These are phyloP conservation scores for Petunia secreta DNA, from an alignment of 257 asterid species.

Conservation along the genomic window DNA sequence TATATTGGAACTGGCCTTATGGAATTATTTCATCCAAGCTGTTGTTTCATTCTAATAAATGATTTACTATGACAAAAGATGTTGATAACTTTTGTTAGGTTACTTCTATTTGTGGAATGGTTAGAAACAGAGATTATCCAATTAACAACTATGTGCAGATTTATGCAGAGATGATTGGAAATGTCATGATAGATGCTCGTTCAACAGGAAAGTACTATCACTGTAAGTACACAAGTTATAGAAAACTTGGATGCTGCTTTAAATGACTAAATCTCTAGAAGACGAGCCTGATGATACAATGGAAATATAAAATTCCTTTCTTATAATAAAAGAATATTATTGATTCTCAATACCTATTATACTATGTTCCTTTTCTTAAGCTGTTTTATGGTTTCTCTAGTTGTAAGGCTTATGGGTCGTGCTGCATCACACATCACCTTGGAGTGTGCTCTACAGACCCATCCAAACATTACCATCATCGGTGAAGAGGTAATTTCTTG, in stretches of 20 bases:
- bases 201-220: slow-evolving; percentile 99
- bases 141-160: slow-evolving; percentile 54
- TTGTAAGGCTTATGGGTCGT: slow-evolving; percentile 99
- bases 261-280: background rate
- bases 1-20: background rate
- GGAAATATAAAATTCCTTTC: background rate
- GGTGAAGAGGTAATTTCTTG: slow-evolving; percentile 85
- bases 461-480: slow-evolving; percentile 88
- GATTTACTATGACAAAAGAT: background rate
- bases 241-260: background rate
- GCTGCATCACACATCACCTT: slow-evolving; percentile 99
- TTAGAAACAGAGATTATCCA: background rate
- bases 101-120: background rate
- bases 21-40: slow-evolving; percentile 1
- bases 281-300: too few species aligned
- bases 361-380: background rate
- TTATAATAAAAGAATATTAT: background rate
- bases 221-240: slow-evolving; percentile 53
- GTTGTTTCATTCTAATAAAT: background rate
- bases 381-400: slow-evolving; percentile 39
- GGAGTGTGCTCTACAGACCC: slow-evolving; percentile 98
- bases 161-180: slow-evolving; percentile 94
- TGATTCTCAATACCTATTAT: slow-evolving; percentile 11
- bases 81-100: background rate
- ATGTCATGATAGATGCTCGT: slow-evolving; percentile 95